phyloP scores from a whole-genome alignment of 1,284 basidiomycete genomes.

The Xanthoconium separans region DNA sequence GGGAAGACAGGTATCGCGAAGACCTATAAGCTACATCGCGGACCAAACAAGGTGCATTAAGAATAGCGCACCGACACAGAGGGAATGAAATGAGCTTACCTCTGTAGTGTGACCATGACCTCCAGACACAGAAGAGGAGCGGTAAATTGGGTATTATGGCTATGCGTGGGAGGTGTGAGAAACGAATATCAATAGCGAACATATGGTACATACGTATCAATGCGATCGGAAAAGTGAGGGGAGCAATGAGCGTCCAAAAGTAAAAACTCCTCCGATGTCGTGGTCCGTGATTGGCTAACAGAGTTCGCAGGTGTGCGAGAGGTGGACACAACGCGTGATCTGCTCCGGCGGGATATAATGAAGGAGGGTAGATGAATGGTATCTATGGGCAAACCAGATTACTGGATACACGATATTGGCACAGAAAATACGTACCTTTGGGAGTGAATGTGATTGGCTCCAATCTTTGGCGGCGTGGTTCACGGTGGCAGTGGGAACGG shows the following conservation, averaged over 20 bases:
- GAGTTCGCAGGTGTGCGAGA: constrained; percentile 50
- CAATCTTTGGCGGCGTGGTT: constrained; percentile 15
- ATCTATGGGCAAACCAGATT: constrained; percentile 43
- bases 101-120: constrained; percentile 79
- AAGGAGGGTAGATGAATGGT: constrained; percentile 66
- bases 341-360: constrained; percentile 36
- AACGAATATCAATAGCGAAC: background rate
- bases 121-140: constrained; percentile 82
- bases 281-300: constrained; percentile 57
- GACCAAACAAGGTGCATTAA: background rate
- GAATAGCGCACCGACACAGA: constrained; percentile 4
- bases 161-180: constrained; percentile 27
- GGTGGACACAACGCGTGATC: constrained; percentile 31
- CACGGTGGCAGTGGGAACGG: constrained; percentile 23
- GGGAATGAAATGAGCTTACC: constrained; percentile 41
- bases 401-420: background rate
- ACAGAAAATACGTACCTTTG: constrained; percentile 4
- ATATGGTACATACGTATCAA: constrained; percentile 61
- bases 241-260: constrained; percentile 61
- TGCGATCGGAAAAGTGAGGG: constrained; percentile 70
- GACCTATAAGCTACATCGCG: constrained; percentile 62
- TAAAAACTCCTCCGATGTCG: constrained; percentile 64
- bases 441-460: background rate
- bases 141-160: constrained; percentile 81
- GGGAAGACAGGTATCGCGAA: constrained; percentile 63